Base-by-base conservation (phyloP, 2,329 filamentous ascomycete genomes). In the Colletotrichum gloeosporioides region DNA sequence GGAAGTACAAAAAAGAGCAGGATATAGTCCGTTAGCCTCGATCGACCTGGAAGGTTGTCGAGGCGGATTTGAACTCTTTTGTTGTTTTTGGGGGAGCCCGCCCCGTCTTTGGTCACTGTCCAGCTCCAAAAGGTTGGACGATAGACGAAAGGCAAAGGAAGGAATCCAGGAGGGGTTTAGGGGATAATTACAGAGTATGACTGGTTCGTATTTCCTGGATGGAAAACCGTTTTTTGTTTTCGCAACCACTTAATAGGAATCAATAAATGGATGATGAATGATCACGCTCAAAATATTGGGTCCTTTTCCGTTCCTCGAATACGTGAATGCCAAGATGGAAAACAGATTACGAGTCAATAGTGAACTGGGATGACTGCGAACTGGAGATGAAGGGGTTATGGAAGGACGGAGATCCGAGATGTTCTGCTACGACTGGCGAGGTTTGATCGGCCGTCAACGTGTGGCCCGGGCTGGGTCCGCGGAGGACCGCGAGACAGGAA, bases 171-270 rank as follows among this genome's bases (percentile, higher is more conserved):
- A 22, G 70, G 64, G 55, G 73, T 76, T 73, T 61, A 69, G 73
- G 55, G 69, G 69, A 68, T 76, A 76, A 73, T 76, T 69, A 65
- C 69, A 76, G 64, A 73, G 73, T 86, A 88, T 88, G 87, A 87
- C 88, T 89, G 88, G 88, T 82, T 89, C 86, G 87, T 89, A 89
- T 88, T 84, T 85, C 84, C 82, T 85, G 83, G 82, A 84, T 86
- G 84, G 80, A 79, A 81, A 78, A 79, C 49, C 15, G 12, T 63
- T 66, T 74, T 25, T 70, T 31, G 18, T 75, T 32, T 75, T 67
- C 74, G 59, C 74, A 70, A 62, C 74, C 71, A 75, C 78, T 77
- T 81, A 83, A 83, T 78, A 76, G 68, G 73, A 76, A 73, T 76
- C 67, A 73, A 79, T 79, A 78, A 80, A 78, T 71, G 67, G 77